These are phyloP conservation scores for Fraxinus platypoda DNA, from an alignment of 305 asterid species.

Conservation along the genomic window DNA sequence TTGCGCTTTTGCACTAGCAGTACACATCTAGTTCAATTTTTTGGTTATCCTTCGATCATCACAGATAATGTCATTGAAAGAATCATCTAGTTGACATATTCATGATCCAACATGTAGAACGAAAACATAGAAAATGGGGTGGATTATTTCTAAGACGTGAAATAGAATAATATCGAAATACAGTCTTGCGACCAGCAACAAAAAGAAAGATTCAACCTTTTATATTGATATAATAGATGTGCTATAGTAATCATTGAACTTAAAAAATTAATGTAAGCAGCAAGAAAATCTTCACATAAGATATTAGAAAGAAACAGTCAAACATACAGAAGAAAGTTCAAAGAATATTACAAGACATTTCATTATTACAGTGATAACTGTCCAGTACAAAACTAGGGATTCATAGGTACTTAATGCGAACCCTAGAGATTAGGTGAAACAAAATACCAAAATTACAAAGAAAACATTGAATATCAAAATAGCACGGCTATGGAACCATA, in stretches of 20 bases:
- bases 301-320: not conserved
- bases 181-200: not conserved
- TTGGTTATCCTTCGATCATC: not conserved
- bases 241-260: not conserved
- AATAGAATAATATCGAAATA: not conserved
- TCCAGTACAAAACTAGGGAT: not conserved
- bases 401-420: not conserved
- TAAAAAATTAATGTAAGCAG: not conserved
- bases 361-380: not conserved
- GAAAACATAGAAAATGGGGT: not conserved
- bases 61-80: not conserved
- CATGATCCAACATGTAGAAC: not conserved
- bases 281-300: not conserved
- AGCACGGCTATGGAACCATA: not conserved
- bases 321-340: not conserved
- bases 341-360: not conserved
- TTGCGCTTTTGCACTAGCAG: not conserved
- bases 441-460: not conserved
- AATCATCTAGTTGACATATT: not conserved
- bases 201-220: not conserved
- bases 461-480: not conserved
- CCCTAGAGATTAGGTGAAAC: not conserved
- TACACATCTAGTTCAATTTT: not conserved
- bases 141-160: not conserved
- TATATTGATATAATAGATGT: not conserved